These are phyloP conservation scores for Alternaria sp. DNA, from an alignment of 2,329 filamentous ascomycete species.

Conservation along the genomic window DNA sequence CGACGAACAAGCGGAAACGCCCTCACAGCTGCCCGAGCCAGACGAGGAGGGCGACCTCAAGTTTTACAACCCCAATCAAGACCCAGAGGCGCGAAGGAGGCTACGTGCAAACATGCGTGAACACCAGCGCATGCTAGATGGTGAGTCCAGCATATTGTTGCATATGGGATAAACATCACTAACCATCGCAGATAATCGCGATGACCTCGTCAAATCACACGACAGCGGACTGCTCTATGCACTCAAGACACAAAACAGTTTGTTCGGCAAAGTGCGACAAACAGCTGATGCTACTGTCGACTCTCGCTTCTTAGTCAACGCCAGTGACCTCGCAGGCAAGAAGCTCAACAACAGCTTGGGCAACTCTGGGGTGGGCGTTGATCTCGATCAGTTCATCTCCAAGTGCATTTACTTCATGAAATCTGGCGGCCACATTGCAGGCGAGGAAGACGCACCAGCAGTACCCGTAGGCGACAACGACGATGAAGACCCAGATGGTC, in stretches of 20 bases:
- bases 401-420: conserved; percentile 92
- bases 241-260: conserved; percentile 70
- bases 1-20: conserved; percentile 16
- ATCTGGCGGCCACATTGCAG: conserved; percentile 60
- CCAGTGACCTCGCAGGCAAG: conserved; percentile 81
- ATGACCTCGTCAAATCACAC: conserved; percentile 70
- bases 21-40: conserved; percentile 5
- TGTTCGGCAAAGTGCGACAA: conserved; percentile 77
- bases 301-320: conserved; percentile 81
- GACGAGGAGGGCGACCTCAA: conserved; percentile 22
- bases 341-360: conserved; percentile 80
- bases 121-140: conserved; percentile 68
- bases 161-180: neutral
- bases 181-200: conserved; percentile 69
- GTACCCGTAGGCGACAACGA: conserved; percentile 63
- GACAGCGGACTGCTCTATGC: conserved; percentile 72
- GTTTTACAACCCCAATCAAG: conserved; percentile 84
- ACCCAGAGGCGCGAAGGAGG: conserved; percentile 73
- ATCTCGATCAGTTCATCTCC: conserved; percentile 89
- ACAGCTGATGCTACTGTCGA: conserved; percentile 92
- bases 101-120: conserved; percentile 75
- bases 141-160: conserved; percentile 32
- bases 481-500: conserved; percentile 72
- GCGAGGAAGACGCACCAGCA: conserved; percentile 61
- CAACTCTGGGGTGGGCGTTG: conserved; percentile 75